These are phyloP conservation scores for Senecio squalidus DNA, from an alignment of 140 eudicot species.

Conservation along the genomic window DNA sequence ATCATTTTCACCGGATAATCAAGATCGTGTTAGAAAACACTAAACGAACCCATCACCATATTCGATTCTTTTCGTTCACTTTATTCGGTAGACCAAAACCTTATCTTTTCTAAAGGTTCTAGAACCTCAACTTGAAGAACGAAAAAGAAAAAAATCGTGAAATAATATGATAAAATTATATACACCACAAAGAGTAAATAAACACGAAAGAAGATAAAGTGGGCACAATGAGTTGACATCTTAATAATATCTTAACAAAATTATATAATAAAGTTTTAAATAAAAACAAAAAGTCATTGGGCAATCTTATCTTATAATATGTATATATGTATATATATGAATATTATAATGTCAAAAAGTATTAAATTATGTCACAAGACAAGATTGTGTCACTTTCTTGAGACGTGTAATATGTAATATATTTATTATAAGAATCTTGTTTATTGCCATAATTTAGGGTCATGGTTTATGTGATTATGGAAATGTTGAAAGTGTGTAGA, in stretches of 20 bases:
- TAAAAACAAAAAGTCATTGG: not conserved
- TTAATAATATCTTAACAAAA: constrained; percentile 10
- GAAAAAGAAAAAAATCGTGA: too few species aligned
- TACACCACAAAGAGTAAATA: not conserved
- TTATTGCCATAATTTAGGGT: not conserved
- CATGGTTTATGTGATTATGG: not conserved
- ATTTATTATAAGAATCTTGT: not conserved
- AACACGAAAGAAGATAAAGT: constrained; percentile 18
- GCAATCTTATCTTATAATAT: constrained; percentile 17
- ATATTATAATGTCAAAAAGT: not conserved
- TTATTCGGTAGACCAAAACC: not conserved
- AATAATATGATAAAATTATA: too few species aligned
- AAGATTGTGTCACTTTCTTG: constrained; percentile 17
- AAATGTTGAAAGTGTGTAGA: constrained; percentile 1
- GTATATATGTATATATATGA: not conserved
- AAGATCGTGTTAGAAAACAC: too few species aligned
- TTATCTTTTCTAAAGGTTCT: not conserved
- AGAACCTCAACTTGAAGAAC: too few species aligned
- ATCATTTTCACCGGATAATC: too few species aligned
- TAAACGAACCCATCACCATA: too few species aligned
- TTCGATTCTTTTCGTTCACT: too few species aligned
- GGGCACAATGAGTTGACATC: constrained; percentile 28
- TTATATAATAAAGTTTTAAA: not conserved
- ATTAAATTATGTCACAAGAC: constrained; percentile 11
- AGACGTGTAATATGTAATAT: not conserved